Base-by-base conservation (phyloP, 1,284 basidiomycete species). In the Microstroma glucosiphilum region DNA sequence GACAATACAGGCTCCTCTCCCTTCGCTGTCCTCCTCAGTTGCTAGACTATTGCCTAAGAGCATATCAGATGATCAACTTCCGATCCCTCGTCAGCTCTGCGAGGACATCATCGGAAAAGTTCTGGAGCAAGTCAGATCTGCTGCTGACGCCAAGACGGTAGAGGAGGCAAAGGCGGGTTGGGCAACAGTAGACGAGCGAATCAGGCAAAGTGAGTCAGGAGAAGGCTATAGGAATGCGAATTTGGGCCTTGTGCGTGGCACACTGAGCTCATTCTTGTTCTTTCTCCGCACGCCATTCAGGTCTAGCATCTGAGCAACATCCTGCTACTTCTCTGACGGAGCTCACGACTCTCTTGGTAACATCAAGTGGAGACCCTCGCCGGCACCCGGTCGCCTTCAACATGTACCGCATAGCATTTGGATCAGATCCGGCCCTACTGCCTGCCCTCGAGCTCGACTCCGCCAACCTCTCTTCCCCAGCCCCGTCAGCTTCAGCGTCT, bases 331-430 rank as follows among this genome's bases (percentile, higher is more conserved):
- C 60, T 30, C 49, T 62, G 60, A 59, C 60, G 15, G 30, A 46
- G 17, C 54, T 62, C 2, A 46, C 56, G 11, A 58, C 57, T 8
- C 23, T 25, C 1, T 8, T 64, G n/a, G 40, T 64, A 11, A 11
- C 41, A 59, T 21, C 37, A 15, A 53, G 26, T 1, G 13, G 21
- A 1, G 63, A 64, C 43, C 60, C 61, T 4, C 56, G 63, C 25
- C 56, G 57, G 30, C 40, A 56, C 6, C 63, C 63, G 6, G 61
- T 64, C 11, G 63, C 63, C 17, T 63, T 53, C 48, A 63, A 61
- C 15, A 41, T 64, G 11, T 64, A 64, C 42, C 40, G 30, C 41
- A 63, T 64, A n/a, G 60, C 63, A 0, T 58, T 56, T 42, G 63
- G 60, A 17, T 6, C 37, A 6, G 63, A 64, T 43, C 63, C 63